These are phyloP conservation scores for Phaseolus lunatus DNA, from an alignment of 306 rosid genomes.

Conservation along the genomic window DNA sequence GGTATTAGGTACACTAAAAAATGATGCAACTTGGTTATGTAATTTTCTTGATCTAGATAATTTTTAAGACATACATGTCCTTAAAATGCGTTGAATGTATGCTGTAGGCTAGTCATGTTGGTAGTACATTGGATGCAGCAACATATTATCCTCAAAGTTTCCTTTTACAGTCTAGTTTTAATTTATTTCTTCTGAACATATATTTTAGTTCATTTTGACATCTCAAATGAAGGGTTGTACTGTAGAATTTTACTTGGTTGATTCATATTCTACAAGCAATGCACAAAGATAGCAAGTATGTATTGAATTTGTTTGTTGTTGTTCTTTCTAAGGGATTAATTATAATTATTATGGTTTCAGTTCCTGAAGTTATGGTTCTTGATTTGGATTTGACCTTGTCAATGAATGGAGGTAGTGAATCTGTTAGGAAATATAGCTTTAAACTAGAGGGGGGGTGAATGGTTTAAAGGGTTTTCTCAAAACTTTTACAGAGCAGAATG, in stretches of 20 bases:
- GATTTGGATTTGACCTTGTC: constrained; percentile 22
- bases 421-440: too few species aligned
- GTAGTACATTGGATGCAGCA: neutral
- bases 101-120: neutral
- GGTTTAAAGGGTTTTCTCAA: too few species aligned
- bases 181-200: neutral
- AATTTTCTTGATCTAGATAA: neutral
- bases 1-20: neutral
- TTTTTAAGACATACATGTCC: neutral
- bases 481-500: too few species aligned
- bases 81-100: constrained; percentile 11
- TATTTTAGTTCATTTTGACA: neutral
- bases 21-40: neutral
- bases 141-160: neutral
- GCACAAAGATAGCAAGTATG: too few species aligned
- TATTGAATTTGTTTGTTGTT: too few species aligned
- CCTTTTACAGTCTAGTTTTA: neutral
- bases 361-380: too few species aligned
- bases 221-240: constrained; percentile 13
- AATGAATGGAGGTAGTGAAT: constrained; percentile 53
- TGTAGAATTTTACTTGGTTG: constrained; percentile 21
- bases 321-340: too few species aligned
- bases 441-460: too few species aligned
- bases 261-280: constrained; percentile 3
- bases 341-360: too few species aligned